Conservation (phyloP, 208 protist species). For the Wallacemonas sp. region DNA sequence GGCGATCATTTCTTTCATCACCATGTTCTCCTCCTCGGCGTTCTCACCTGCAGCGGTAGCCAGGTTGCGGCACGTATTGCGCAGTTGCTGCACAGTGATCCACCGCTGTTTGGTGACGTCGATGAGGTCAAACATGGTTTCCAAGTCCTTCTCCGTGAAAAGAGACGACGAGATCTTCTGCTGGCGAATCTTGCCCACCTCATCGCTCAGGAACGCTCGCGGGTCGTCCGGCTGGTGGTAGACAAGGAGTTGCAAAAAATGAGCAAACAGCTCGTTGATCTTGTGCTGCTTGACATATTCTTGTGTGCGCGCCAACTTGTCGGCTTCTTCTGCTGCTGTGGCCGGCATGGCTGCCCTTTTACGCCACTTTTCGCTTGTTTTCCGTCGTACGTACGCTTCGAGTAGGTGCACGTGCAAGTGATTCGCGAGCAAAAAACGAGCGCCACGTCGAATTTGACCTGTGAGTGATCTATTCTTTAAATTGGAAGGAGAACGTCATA, state of each 20-base stretch:
- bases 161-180: conserved; percentile 65
- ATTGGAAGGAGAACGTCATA: too few species aligned
- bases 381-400: too few species aligned
- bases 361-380: too few species aligned
- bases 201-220: conserved; percentile 67
- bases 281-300: conserved; percentile 83
- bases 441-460: too few species aligned
- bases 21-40: conserved; percentile 28
- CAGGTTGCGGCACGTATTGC: conserved; percentile 87
- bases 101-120: conserved; percentile 87
- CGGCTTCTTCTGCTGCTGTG: conserved; percentile 16
- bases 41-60: conserved; percentile 35
- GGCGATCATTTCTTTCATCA: conserved; percentile 64
- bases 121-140: conserved; percentile 92
- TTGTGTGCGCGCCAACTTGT: conserved; percentile 34
- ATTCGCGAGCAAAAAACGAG: too few species aligned
- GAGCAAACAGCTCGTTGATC: conserved; percentile 83
- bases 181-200: conserved; percentile 71
- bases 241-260: conserved; percentile 86
- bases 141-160: conserved; percentile 85
- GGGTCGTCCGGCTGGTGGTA: conserved; percentile 85
- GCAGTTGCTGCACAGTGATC: conserved; percentile 83
- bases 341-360: conserved; percentile 11
- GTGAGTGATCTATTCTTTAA: too few species aligned
- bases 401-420: too few species aligned